Base-by-base conservation (phyloP, 2,329 filamentous ascomycete species). In the Monilinia fructigena region DNA sequence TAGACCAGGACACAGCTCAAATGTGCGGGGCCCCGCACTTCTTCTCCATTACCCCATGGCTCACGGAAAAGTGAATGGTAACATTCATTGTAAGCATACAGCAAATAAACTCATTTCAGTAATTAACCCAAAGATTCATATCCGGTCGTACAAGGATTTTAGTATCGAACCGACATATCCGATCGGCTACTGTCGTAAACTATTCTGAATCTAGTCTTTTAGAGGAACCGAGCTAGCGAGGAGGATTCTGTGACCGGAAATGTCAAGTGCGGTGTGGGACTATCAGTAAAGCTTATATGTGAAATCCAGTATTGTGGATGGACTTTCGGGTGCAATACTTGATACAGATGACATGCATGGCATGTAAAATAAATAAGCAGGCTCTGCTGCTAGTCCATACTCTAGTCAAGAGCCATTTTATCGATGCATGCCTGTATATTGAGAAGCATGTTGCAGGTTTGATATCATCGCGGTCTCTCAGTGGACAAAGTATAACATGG, bases 11-110 rank as follows among this genome's bases (percentile, higher is more conserved):
- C 31, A 40, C 8, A 23, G 4, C 31, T 38, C 45, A 40, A 38
- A 35, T 52, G n/a, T 59, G 42, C 54, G 63, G 63, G 63, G 42
- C 42, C 63, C 53, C 53, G 31, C 63, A 59, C 58, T 65, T 28
- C 40, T 18, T 48, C 42, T n/a, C 31, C 42, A 35, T 31, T 47
- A 56, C 63, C 63, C 63, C 53, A 38, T 28, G 62, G 31, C 42
- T 50, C n/a, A 48, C 63, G 63, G 63, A 65, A 65, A 65, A 65
- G 63, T 20, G 18, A 20, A 26, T 20, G 6, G 45, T 11, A 23
- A n/a, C 12, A 26, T 26, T n/a, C 5, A 16, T 23, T 8, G 26
- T 20, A 20, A 12, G 4, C n/a, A 10, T 12, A 38, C 4, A 12
- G 23, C n/a, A 35, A n/a, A 47, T 23, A 14, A 40, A 26, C 31